Conservation (phyloP, 805 yeast genomes). For the Lachancea mirantina region DNA sequence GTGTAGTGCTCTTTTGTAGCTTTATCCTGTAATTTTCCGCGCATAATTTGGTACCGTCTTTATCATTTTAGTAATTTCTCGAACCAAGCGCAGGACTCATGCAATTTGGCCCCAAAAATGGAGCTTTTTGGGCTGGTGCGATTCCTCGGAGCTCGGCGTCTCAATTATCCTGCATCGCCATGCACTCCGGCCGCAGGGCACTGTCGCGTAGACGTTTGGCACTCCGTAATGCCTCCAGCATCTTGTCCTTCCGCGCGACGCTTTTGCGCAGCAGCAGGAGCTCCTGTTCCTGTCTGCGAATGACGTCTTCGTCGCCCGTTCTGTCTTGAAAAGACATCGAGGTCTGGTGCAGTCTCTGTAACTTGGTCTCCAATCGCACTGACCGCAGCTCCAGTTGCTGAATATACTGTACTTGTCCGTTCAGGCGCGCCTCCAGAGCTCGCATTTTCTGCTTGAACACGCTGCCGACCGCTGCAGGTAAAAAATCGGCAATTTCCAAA, state of each 20-base stretch:
- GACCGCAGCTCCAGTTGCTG: conserved; percentile 15
- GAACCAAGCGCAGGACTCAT: too few relatives aligned
- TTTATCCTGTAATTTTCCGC: too few relatives aligned
- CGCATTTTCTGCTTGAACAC: conserved; percentile 24
- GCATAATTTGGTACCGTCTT: too few relatives aligned
- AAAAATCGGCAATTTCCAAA: conserved; percentile 52
- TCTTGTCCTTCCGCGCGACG: conserved; percentile 66
- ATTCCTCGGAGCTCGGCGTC: too few relatives aligned
- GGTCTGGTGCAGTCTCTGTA: conserved; percentile 37
- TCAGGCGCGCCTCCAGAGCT: conserved; percentile 25
- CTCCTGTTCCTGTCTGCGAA: conserved; percentile 68
- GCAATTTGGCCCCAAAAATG: too few relatives aligned
- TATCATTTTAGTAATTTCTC: too few relatives aligned
- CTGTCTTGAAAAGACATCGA: too few relatives aligned
- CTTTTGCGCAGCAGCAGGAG: conserved; percentile 55
- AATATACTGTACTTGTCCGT: conserved; percentile 25
- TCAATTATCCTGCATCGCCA: too few relatives aligned
- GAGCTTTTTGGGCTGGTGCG: too few relatives aligned
- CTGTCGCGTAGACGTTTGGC: conserved; percentile 51
- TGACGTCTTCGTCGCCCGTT: too few relatives aligned
- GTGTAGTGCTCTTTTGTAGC: too few relatives aligned
- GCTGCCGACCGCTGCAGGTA: conserved; percentile 41
- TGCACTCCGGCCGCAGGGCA: conserved; percentile 15
- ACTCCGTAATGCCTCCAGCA: conserved; percentile 65
- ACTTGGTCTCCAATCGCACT: conserved; percentile 14